These are phyloP conservation scores for Phytophthora lateralis DNA, from an alignment of 352 stramenopile genomes.

Conservation along the genomic window DNA sequence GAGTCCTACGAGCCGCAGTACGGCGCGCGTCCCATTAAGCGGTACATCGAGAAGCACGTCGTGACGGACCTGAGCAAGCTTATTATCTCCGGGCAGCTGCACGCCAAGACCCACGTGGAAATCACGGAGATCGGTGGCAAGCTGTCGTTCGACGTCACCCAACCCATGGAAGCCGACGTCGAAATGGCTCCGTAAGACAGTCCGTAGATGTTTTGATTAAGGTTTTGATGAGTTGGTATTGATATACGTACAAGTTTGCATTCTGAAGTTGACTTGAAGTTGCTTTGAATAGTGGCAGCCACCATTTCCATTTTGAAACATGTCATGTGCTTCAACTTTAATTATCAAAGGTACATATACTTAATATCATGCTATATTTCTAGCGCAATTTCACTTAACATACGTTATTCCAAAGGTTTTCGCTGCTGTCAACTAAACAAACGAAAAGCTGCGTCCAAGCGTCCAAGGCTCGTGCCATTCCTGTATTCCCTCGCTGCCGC, in stretches of 20 bases:
- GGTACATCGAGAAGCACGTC: constrained; percentile 95
- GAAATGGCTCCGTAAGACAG: constrained; percentile 36
- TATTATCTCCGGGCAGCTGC: constrained; percentile 59
- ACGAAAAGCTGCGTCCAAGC: constrained; percentile 2
- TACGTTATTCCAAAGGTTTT: neutral
- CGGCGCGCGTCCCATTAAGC: constrained; percentile 95
- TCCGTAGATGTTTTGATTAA: constrained; percentile 5
- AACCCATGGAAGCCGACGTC: constrained; percentile 43
- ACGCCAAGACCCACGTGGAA: constrained; percentile 71
- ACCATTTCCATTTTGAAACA: no score
- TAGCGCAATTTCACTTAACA: neutral
- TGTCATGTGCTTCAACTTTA: no score
- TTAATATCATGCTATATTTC: no score
- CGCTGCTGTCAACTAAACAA: constrained; percentile 17
- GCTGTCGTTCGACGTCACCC: constrained; percentile 55
- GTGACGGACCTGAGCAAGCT: constrained; percentile 90
- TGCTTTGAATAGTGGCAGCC: no score
- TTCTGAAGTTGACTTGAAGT: neutral
- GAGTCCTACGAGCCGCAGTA: constrained; percentile 94
- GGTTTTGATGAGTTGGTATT: constrained; percentile 1
- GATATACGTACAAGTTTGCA: neutral
- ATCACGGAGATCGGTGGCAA: constrained; percentile 53
- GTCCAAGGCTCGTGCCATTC: constrained; percentile 12
- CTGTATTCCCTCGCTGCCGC: constrained; percentile 11
- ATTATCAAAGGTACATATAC: no score